These are phyloP conservation scores for Pythium brassicae DNA, from an alignment of 352 stramenopile species.

Conservation along the genomic window DNA sequence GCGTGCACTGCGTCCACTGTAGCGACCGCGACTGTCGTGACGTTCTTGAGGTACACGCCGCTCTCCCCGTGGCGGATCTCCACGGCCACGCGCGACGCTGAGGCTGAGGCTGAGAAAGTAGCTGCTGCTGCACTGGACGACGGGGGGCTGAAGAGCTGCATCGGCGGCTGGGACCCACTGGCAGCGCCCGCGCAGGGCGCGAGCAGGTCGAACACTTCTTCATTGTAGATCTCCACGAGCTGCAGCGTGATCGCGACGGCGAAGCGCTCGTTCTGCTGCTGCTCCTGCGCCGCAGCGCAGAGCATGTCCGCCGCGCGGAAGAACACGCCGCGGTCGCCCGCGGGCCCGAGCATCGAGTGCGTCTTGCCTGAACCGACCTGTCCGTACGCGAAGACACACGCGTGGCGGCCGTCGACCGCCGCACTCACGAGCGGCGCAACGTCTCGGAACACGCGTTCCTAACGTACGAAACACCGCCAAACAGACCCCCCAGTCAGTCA, in stretches of 20 bases:
- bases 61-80: slow-evolving; percentile 75
- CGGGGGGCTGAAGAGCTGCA: slow-evolving; percentile 12
- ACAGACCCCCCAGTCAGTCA: too few relatives aligned
- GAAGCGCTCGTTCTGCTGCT: slow-evolving; percentile 41
- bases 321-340: slow-evolving; percentile 34
- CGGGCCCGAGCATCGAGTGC: slow-evolving; percentile 25
- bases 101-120: slow-evolving; percentile 2
- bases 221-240: slow-evolving; percentile 86
- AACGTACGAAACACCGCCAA: too few relatives aligned
- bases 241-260: slow-evolving; percentile 47
- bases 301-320: slow-evolving; percentile 40
- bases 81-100: slow-evolving; percentile 12
- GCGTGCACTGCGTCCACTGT: slow-evolving; percentile 31
- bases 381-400: slow-evolving; percentile 95
- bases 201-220: slow-evolving; percentile 80
- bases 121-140: too few relatives aligned
- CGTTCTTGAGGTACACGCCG: slow-evolving; percentile 70
- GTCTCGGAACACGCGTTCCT: slow-evolving; percentile 89
- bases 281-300: slow-evolving; percentile 29
- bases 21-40: slow-evolving; percentile 31
- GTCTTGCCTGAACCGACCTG: slow-evolving; percentile 64
- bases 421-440: slow-evolving; percentile 87
- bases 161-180: background rate
- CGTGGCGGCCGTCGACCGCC: slow-evolving; percentile 89
- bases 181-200: slow-evolving; percentile 4